These are phyloP conservation scores for Austropuccinia psidii DNA, from an alignment of 1,284 basidiomycete genomes.

Conservation along the genomic window DNA sequence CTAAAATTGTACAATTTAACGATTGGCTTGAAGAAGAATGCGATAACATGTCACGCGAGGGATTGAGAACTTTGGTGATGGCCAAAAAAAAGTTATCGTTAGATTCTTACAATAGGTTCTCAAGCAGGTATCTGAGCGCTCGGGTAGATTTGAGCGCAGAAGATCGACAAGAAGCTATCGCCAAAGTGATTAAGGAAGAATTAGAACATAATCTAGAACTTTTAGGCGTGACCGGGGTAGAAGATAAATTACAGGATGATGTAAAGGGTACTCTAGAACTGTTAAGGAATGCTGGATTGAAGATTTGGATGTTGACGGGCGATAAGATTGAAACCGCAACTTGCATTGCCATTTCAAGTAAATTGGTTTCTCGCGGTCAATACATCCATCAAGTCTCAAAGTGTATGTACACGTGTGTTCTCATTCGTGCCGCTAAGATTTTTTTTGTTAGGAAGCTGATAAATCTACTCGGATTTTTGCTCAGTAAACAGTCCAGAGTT, in stretches of 20 bases:
- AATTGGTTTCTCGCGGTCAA: slow-evolving; percentile 88
- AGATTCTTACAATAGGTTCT: slow-evolving; percentile 67
- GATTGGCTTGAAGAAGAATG: slow-evolving; percentile 99
- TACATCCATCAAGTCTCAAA: slow-evolving; percentile 97
- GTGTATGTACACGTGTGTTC: slow-evolving; percentile 54
- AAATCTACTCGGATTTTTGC: slow-evolving; percentile 66
- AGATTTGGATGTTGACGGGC: slow-evolving; percentile 99
- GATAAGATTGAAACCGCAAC: slow-evolving; percentile 99
- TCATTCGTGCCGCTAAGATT: not conserved
- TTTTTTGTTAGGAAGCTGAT: not conserved
- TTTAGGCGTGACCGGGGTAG: slow-evolving; percentile 89
- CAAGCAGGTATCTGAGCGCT: slow-evolving; percentile 66
- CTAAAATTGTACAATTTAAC: slow-evolving; percentile 83
- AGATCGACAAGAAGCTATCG: slow-evolving; percentile 72
- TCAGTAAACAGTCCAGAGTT: slow-evolving; percentile 58
- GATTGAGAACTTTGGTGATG: slow-evolving; percentile 85
- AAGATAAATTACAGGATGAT: slow-evolving; percentile 96
- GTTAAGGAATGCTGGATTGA: slow-evolving; percentile 89
- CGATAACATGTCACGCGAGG: slow-evolving; percentile 97
- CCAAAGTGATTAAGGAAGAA: slow-evolving; percentile 62
- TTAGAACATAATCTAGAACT: slow-evolving; percentile 86
- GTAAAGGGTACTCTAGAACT: slow-evolving; percentile 89
- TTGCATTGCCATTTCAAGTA: slow-evolving; percentile 95
- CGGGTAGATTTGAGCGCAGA: slow-evolving; percentile 60
- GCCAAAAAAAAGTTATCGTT: slow-evolving; percentile 68